Evolutionary conservation across 345 rosid genomes (phyloP), one percentile per base, ranked within the genome.

Genomic region (Dovyalis caffra): DNA sequence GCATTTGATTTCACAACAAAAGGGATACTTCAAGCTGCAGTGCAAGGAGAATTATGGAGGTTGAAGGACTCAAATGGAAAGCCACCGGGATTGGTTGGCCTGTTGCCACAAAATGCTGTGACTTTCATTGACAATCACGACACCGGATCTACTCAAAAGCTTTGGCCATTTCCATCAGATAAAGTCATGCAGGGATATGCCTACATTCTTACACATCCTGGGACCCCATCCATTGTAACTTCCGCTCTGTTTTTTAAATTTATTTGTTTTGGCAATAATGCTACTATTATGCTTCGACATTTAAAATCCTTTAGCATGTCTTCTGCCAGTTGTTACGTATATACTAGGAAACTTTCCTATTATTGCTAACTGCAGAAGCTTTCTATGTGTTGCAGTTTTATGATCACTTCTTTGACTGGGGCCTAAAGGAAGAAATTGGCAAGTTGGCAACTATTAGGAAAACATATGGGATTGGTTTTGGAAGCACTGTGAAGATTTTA

Each of bases 1-100:
- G 97, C 97, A 21, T 92, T 92, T 74, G 99, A 95, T 83, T 92
- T 95, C 79, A 90, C 95, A 14, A 89, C 99, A 10, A 95, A 89
- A 79, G 97, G 97, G 64, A 84, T 92, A 21, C 92, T 95, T 68
- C 91, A 91, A 68, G 87, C 83, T 2, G 97, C 97, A 0, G 97
- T 92, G 53, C 64, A 83, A 74, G 99, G 97, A 60, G 91, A 89
- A 83, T 71, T 95, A 16, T 88, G 95, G 94, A 83, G 97, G 66
- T 78, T 95, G 71, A 91, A 76, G 64, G 97, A 90, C 79, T 77
- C 91, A 0, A 85, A 83, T 2, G 95, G 95, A 25, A 89, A 85
- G 20, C 97, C 99, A 2, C 88, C 97, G 0, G 94, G 99, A 73
- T 35, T 95, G 78, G 90, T 92, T 6, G 95, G 99, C 33, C 26